Evolutionary conservation across 2,329 filamentous ascomycete genomes (phyloP).

Genomic region (Lachnellula arida): DNA sequence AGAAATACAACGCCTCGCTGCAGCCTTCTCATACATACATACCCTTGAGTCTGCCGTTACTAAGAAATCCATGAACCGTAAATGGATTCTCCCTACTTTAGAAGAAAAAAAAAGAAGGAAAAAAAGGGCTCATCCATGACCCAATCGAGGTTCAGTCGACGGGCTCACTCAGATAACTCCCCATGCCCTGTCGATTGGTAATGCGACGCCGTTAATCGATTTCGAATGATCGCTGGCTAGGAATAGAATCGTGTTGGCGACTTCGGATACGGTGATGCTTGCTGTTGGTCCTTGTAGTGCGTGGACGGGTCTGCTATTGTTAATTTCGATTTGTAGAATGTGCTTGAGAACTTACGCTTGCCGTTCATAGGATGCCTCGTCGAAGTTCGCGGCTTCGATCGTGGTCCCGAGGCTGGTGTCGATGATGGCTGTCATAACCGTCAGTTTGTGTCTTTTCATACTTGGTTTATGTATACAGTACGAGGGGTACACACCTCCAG

Average conservation of each 20-base stretch:
- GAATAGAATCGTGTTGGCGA: conserved; percentile 36
- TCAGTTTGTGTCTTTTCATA: not conserved
- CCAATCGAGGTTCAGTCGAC: too few relatives aligned
- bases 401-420: not conserved
- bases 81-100: too few relatives aligned
- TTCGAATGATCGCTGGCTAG: conserved; percentile 33
- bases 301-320: conserved; percentile 26
- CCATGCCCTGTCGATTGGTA: conserved; percentile 37
- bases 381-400: not conserved
- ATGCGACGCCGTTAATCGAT: conserved; percentile 33
- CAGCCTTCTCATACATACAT: too few relatives aligned
- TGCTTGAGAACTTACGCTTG: not conserved
- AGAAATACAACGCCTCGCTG: too few relatives aligned
- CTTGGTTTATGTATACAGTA: not conserved
- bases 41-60: too few relatives aligned
- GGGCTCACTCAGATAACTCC: conserved; percentile 30
- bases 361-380: not conserved
- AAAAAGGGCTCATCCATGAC: too few relatives aligned
- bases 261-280: conserved; percentile 30
- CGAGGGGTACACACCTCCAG: conserved; percentile 28
- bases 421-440: not conserved
- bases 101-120: too few relatives aligned
- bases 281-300: conserved; percentile 28
- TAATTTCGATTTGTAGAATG: not conserved
- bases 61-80: too few relatives aligned